phyloP scores from a whole-genome alignment of 1,284 basidiomycete species.

The Fomitopsis palustris region DNA sequence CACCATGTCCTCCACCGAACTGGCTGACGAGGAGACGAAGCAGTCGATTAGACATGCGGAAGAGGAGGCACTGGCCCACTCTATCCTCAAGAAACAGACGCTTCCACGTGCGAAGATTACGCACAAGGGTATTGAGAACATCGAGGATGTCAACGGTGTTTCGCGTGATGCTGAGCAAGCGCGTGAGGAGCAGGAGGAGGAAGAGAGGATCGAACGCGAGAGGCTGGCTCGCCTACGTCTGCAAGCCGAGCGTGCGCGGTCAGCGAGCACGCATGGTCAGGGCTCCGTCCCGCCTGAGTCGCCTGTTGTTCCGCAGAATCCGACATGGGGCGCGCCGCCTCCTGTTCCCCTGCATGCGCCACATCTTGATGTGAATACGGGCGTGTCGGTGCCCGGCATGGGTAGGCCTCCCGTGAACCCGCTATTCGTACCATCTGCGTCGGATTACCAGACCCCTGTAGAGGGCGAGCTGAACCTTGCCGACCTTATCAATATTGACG shows the following conservation, averaged over 20 bases:
- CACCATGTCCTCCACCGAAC: conserved; percentile 79
- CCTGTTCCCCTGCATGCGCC: conserved; percentile 43
- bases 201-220: conserved; percentile 62
- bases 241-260: conserved; percentile 31
- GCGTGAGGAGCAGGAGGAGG: conserved; percentile 50
- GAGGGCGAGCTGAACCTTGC: conserved; percentile 70
- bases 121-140: conserved; percentile 85
- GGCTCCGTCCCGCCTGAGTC: conserved; percentile 63
- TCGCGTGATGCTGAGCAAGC: conserved; percentile 52
- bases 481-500: conserved; percentile 77
- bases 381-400: conserved; percentile 19
- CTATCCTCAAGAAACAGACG: conserved; percentile 69
- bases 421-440: conserved; percentile 39
- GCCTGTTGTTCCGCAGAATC: conserved; percentile 41
- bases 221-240: conserved; percentile 49
- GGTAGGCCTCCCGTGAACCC: conserved; percentile 33
- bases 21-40: conserved; percentile 80
- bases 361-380: conserved; percentile 22
- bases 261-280: conserved; percentile 16
- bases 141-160: conserved; percentile 71
- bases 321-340: conserved; percentile 59
- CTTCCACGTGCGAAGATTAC: conserved; percentile 83
- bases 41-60: conserved; percentile 77
- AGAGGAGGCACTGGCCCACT: conserved; percentile 76
- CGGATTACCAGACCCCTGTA: conserved; percentile 33